These are phyloP conservation scores for Helianthus tuberosus DNA, from an alignment of 129 eudicot genomes.

Conservation along the genomic window DNA sequence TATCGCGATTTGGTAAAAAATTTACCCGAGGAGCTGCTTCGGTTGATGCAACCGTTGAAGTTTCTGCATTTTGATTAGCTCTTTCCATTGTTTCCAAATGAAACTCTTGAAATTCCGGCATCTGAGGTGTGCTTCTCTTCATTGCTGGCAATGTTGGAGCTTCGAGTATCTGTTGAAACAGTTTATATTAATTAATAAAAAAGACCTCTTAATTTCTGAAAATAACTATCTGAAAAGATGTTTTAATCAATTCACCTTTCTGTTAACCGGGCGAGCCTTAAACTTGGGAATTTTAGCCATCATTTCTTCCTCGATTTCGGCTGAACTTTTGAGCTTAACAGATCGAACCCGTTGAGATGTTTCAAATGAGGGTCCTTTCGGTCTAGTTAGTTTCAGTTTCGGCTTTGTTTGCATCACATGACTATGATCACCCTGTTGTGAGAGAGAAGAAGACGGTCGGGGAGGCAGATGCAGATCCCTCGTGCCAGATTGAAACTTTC, in stretches of 20 bases:
- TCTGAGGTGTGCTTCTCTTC: slow-evolving; percentile 80
- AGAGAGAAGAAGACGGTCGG: slow-evolving; percentile 33
- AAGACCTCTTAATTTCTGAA: background rate
- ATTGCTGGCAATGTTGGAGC: slow-evolving; percentile 68
- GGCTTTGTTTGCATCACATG: slow-evolving; percentile 53
- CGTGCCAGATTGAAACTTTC: slow-evolving; percentile 85
- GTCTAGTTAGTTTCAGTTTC: slow-evolving; percentile 79
- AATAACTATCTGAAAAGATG: background rate
- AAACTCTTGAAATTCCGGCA: slow-evolving; percentile 88
- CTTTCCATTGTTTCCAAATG: slow-evolving; percentile 91
- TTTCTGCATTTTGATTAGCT: slow-evolving; percentile 75
- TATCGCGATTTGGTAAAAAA: background rate
- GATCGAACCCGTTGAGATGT: slow-evolving; percentile 85
- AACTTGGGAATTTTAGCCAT: slow-evolving; percentile 97
- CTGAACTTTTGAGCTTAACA: slow-evolving; percentile 69
- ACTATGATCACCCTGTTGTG: slow-evolving; percentile 50
- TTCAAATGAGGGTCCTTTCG: slow-evolving; percentile 89
- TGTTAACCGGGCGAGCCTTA: slow-evolving; percentile 85
- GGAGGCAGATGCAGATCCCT: slow-evolving; percentile 61
- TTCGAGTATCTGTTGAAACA: slow-evolving; percentile 64
- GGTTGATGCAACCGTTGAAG: slow-evolving; percentile 66
- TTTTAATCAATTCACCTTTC: slow-evolving; percentile 52
- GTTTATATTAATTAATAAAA: background rate
- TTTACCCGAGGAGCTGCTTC: slow-evolving; percentile 61
- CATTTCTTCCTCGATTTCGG: slow-evolving; percentile 88